Base-by-base conservation (phyloP, 352 stramenopile genomes). In the Pythium graminicola region DNA sequence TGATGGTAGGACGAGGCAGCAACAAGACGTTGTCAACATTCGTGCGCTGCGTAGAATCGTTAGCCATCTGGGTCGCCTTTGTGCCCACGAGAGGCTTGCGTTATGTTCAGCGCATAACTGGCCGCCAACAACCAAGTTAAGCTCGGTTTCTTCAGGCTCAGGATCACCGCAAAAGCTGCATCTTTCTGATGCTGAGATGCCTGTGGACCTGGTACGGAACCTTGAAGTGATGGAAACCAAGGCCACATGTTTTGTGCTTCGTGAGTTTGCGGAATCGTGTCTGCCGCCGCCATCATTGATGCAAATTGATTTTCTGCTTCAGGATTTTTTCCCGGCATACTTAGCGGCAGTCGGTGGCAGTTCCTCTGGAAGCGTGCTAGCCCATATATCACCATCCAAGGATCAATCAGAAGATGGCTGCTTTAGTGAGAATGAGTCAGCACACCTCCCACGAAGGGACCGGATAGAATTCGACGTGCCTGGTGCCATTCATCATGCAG, bases 141-240 rank as follows among this genome's bases (percentile, higher is more conserved):
- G 10, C n/a, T 8, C 16, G 23, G 11, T 29, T 17, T 33, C 22
- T 8, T 13, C 40, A 11, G 17, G 16, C 11, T 19, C 32, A 28
- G 50, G 24, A 29, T 14, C 48, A 28, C 22, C 23, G 6, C 47
- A 41, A 41, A 42, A 33, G 19, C 29, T 22, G 2, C 31, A 43
- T 4, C 6, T 14, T 4, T 16, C 19, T 0, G 40, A 58, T 7
- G 53, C 23, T 6, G 59, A 62, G 13, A 66, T 60, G 33, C 47
- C 53, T 1, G 26, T 35, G 3, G 52, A 64, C 29, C 62, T 62
- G 2, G 16, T 65, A 16, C 53, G 56, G 20, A 63, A 72, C 3
- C 45, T 71, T 9, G 58, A 74, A 23, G 56, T 51, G 28, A 65
- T 73, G 47, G 76, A 85, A 24, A 64, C 76, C 16, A 62, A 52